Conservation (phyloP, 2,329 filamentous ascomycete genomes). For the Aspergillus hortae region DNA sequence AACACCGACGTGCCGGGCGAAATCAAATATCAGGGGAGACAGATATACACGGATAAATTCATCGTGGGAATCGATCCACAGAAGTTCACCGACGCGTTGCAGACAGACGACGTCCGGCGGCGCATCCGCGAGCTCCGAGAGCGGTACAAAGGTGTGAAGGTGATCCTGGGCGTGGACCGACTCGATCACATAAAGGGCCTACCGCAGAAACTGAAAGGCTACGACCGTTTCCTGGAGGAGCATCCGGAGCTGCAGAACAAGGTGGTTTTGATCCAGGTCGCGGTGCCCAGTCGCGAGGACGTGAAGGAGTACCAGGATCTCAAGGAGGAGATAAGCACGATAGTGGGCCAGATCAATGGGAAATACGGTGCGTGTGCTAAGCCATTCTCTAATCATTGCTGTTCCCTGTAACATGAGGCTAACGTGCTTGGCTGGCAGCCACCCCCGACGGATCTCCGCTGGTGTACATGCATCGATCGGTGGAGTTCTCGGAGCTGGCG, state of each 20-base stretch:
- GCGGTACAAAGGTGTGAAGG: slow-evolving; percentile 84
- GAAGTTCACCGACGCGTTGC: slow-evolving; percentile 79
- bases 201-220: slow-evolving; percentile 86
- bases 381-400: not conserved
- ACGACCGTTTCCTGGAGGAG: slow-evolving; percentile 87
- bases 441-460: slow-evolving; percentile 95
- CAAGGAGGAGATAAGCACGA: slow-evolving; percentile 82
- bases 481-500: slow-evolving; percentile 90
- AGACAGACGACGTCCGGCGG: slow-evolving; percentile 72
- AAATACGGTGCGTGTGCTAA: slow-evolving; percentile 60
- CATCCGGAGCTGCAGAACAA: slow-evolving; percentile 93
- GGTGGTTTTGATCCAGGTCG: slow-evolving; percentile 88
- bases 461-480: slow-evolving; percentile 90
- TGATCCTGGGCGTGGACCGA: slow-evolving; percentile 90
- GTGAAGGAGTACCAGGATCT: slow-evolving; percentile 96
- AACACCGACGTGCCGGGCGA: slow-evolving; percentile 71
- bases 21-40: slow-evolving; percentile 77
- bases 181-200: slow-evolving; percentile 97
- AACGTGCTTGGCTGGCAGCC: slow-evolving; percentile 39
- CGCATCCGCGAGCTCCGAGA: slow-evolving; percentile 74
- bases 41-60: slow-evolving; percentile 82
- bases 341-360: slow-evolving; percentile 91
- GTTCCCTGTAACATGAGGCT: not conserved
- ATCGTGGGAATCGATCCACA: slow-evolving; percentile 94
- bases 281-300: slow-evolving; percentile 77